These are phyloP conservation scores for Lasiosphaeris hirsuta DNA, from an alignment of 495 filamentous ascomycete species.

Conservation along the genomic window DNA sequence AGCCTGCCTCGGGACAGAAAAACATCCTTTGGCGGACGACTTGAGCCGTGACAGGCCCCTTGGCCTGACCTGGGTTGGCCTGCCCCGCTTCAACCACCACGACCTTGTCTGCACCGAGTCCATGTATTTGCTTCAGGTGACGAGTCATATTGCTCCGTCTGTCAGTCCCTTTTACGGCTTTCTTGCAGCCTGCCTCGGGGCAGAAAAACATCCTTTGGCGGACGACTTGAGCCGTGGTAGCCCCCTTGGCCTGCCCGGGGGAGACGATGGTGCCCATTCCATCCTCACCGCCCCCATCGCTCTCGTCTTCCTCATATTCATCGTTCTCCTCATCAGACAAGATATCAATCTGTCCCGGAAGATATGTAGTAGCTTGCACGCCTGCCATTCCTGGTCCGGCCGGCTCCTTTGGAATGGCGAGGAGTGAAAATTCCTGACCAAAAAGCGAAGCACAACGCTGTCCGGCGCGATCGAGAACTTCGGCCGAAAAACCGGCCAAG, in stretches of 20 bases:
- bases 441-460: slow-evolving; percentile 70
- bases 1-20: slow-evolving; percentile 5
- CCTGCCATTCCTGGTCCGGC: slow-evolving; percentile 9
- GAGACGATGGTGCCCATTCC: neutral
- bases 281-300: neutral
- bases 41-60: neutral
- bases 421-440: slow-evolving; percentile 59
- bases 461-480: slow-evolving; percentile 61
- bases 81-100: no score
- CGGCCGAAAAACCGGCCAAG: slow-evolving; percentile 59
- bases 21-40: neutral
- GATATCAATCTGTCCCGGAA: slow-evolving; percentile 34
- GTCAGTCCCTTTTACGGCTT: slow-evolving; percentile 16
- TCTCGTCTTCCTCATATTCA: slow-evolving; percentile 8
- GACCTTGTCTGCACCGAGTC: no score
- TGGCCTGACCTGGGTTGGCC: neutral
- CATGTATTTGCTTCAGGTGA: no score
- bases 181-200: neutral
- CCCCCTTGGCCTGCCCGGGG: neutral
- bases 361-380: slow-evolving; percentile 26
- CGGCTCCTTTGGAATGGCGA: slow-evolving; percentile 49
- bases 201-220: slow-evolving; percentile 1
- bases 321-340: slow-evolving; percentile 38
- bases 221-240: neutral
- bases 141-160: slow-evolving; percentile 16